Evolutionary conservation across 352 stramenopile genomes (phyloP).

Genomic region (Achlya hypogyna): DNA sequence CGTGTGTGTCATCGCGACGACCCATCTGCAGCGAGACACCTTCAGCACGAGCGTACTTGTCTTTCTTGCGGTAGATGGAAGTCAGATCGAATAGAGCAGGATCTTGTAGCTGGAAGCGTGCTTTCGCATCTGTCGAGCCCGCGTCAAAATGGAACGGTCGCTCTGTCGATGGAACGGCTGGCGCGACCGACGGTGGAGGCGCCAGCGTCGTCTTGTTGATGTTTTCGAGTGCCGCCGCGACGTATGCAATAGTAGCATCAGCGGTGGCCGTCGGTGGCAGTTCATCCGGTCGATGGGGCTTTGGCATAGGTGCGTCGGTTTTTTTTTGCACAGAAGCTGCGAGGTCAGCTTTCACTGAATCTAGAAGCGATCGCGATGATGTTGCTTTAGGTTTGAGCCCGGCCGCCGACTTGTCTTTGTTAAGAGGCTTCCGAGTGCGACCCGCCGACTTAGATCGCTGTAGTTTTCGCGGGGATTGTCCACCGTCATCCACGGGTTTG

Average conservation of each 20-base stretch:
- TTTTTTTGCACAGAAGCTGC: constrained; percentile 26
- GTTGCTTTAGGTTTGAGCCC: constrained; percentile 37
- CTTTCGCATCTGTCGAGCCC: constrained; percentile 63
- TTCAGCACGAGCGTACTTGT: constrained; percentile 57
- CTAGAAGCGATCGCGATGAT: constrained; percentile 45
- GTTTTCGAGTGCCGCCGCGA: not conserved
- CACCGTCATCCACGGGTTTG: constrained; percentile 24
- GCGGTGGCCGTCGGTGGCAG: not conserved
- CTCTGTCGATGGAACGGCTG: not conserved
- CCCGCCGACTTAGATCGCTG: constrained; percentile 23
- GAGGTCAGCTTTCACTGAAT: constrained; percentile 59
- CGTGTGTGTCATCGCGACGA: constrained; percentile 60
- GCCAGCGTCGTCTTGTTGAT: not conserved
- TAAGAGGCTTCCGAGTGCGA: not conserved
- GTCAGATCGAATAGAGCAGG: constrained; percentile 64
- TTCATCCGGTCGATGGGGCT: too few species aligned
- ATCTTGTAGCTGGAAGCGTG: constrained; percentile 58
- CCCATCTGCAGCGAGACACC: constrained; percentile 68
- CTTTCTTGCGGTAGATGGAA: constrained; percentile 80
- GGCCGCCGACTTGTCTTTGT: constrained; percentile 29
- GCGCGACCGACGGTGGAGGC: not conserved
- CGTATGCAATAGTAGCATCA: not conserved
- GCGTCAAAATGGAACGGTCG: constrained; percentile 31
- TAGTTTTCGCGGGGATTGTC: constrained; percentile 25
- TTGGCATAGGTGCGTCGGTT: too few species aligned